Evolutionary conservation across 2,329 filamentous ascomycete genomes (phyloP).

Genomic region (Cladobotryum mycophilum): DNA sequence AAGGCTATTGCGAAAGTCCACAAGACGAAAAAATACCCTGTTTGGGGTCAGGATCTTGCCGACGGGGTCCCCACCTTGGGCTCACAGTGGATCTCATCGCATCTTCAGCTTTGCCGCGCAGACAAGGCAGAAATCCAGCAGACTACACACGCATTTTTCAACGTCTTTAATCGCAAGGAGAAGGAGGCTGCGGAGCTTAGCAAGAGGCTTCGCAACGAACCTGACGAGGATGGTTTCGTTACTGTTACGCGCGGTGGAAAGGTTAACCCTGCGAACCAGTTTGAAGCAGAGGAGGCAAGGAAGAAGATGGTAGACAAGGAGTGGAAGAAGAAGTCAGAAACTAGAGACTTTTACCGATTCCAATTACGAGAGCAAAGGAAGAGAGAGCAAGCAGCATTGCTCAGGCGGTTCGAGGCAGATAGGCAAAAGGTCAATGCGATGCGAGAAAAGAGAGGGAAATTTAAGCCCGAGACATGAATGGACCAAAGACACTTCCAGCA

Average conservation of each 20-base stretch:
- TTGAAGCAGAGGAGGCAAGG: conserved; percentile 58
- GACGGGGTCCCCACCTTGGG: conserved; percentile 54
- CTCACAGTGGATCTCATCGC: conserved; percentile 51
- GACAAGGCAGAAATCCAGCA: conserved; percentile 59
- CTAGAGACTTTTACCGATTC: conserved; percentile 77
- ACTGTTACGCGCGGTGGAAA: conserved; percentile 79
- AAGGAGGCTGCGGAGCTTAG: conserved; percentile 55
- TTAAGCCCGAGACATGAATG: conserved; percentile 44
- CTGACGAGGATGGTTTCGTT: conserved; percentile 92
- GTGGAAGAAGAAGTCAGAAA: conserved; percentile 54
- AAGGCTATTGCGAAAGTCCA: conserved; percentile 63
- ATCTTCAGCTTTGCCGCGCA: conserved; percentile 68
- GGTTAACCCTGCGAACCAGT: conserved; percentile 65
- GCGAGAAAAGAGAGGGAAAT: conserved; percentile 59
- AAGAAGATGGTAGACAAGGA: conserved; percentile 57
- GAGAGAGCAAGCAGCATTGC: conserved; percentile 60
- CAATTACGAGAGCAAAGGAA: conserved; percentile 75
- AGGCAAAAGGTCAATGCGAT: conserved; percentile 64
- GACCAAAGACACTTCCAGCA: not conserved
- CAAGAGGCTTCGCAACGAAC: conserved; percentile 64
- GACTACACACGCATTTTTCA: conserved; percentile 80
- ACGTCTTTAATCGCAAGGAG: conserved; percentile 67
- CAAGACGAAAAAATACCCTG: conserved; percentile 54
- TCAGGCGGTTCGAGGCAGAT: conserved; percentile 70
- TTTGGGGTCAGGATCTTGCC: conserved; percentile 62